Evolutionary conservation across 208 protist species (phyloP).

Genomic region (Trypanosoma cruzi): DNA sequence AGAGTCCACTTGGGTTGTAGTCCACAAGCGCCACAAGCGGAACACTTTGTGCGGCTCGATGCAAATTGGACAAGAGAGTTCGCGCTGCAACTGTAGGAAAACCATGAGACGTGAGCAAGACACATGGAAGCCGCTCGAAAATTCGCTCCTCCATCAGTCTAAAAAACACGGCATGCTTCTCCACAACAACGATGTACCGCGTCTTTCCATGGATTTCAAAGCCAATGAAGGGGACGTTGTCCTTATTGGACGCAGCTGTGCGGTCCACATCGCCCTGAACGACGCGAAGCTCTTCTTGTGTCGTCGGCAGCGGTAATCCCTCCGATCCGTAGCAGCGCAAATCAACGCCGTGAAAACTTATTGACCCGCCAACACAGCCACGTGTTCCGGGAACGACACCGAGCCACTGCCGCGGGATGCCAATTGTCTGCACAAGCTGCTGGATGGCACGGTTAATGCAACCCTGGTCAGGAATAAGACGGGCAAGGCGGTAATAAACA

Average conservation of each 20-base stretch:
- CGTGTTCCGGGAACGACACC: constrained; percentile 72
- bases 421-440: constrained; percentile 44
- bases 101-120: constrained; percentile 80
- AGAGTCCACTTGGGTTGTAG: constrained; percentile 81
- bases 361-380: constrained; percentile 57
- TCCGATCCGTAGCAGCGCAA: constrained; percentile 25
- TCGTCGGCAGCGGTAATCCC: constrained; percentile 33
- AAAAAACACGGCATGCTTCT: constrained; percentile 85
- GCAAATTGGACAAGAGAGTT: constrained; percentile 57
- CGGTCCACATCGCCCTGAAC: background rate
- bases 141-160: constrained; percentile 66
- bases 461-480: constrained; percentile 50
- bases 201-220: constrained; percentile 46
- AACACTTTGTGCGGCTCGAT: constrained; percentile 47
- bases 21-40: constrained; percentile 75
- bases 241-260: background rate
- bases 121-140: constrained; percentile 56
- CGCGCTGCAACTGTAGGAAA: constrained; percentile 76
- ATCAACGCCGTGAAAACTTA: constrained; percentile 46
- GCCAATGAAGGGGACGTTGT: background rate
- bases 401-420: constrained; percentile 58
- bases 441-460: constrained; percentile 52
- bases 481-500: constrained; percentile 80
- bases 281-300: constrained; percentile 37
- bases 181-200: constrained; percentile 78